Percentiles rank a stretch among this genome's conserved stretches.
Evolutionary conservation across 2,329 filamentous ascomycete genomes (phyloP).

Genomic region (Venturia pyrina): DNA sequence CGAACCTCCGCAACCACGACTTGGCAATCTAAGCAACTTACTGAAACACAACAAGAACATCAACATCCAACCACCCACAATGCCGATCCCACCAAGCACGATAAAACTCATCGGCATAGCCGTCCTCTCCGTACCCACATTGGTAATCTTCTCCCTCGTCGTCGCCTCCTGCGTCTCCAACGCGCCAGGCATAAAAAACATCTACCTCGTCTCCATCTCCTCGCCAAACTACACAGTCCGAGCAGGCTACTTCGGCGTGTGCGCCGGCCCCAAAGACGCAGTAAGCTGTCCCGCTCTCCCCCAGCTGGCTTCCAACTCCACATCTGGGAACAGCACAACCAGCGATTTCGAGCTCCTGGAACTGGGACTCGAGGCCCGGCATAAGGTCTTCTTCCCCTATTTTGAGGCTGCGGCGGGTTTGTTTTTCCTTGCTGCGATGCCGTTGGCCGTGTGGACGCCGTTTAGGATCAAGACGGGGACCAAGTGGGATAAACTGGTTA

Average conservation of each 20-base stretch:
- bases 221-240: constrained; percentile 2
- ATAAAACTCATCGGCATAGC: neutral
- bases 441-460: neutral
- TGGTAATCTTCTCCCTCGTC: neutral
- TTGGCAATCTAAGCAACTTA: neutral
- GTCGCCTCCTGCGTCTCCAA: neutral
- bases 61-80: neutral
- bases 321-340: neutral
- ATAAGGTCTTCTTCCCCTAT: neutral
- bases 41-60: neutral
- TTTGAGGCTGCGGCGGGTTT: neutral
- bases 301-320: neutral
- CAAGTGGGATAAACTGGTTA: neutral
- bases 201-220: neutral
- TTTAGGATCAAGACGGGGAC: neutral
- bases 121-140: neutral
- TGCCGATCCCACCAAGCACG: neutral
- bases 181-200: neutral
- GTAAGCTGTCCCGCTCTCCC: neutral
- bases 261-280: neutral
- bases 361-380: neutral
- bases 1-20: neutral
- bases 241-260: neutral
- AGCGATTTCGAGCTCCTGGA: constrained; percentile 1
- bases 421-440: neutral